Base-by-base conservation (phyloP, 306 rosid genomes). In the Trichosanthes truncata region DNA sequence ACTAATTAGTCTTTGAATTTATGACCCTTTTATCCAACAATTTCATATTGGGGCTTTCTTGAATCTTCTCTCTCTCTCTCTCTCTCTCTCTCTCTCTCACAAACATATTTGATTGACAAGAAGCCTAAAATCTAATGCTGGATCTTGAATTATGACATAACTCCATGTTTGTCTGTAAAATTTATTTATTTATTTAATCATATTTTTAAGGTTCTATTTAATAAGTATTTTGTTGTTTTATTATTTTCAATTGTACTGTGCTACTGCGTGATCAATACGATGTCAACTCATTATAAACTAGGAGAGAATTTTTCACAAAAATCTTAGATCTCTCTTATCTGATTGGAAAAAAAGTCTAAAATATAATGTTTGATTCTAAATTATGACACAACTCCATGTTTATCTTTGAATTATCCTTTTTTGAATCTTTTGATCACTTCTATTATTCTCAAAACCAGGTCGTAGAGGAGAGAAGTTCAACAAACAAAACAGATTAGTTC, bases 1-100 rank as follows among this genome's bases (percentile, higher is more conserved):
- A 83, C 80, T 78, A 45, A 23, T 77, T 74, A 74, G 61, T 48
- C 61, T 74, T 48, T 48, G 61, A 74, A 48, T 72, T 72, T 46
- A 46, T 48, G 77, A 43, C 76, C 55, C 52, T 13, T 33, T 40
- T 56, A 41, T 78, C 56, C 23, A 40, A 78, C 56, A 40, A 78
- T 26, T 25, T 62, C 69, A 76, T 77, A 18, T 77, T 36, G 68
- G 17, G 18, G 8, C 18, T 23, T 57, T 77, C 52, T 15, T 46
- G 56, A 25, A 45, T 46, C 59, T 7, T 66, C 74, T 68, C 18
- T 67, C 75, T 65, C 69, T 31, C 23, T 18, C 14, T 33, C 71
- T 29, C 35, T 12, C 77, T 35, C 14, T 7, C 73, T 35, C 73
- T 11, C 76, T 33, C 14, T 7, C 73, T 35, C 73, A 66, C 74